Percentiles rank a stretch among this genome's conserved stretches.
phyloP scores from a whole-genome alignment of 2,329 filamentous ascomycete genomes.

The Simplicillium sp. region DNA sequence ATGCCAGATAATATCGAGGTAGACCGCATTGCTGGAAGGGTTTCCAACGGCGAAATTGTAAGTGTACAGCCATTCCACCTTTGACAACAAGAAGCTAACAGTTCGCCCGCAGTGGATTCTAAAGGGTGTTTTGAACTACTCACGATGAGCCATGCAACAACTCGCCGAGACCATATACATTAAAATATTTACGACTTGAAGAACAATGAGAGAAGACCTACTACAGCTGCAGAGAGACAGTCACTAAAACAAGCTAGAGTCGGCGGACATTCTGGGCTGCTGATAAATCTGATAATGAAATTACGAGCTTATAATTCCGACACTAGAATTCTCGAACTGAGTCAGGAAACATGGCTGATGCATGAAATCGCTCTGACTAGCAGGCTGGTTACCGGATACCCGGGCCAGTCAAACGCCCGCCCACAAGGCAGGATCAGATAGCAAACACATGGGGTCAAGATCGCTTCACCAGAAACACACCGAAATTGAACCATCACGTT shows the following conservation, averaged over 20 bases:
- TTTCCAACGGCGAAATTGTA: conserved; percentile 77
- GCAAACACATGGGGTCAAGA: too few relatives aligned
- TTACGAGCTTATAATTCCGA: not conserved
- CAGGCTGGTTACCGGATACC: too few relatives aligned
- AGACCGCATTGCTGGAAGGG: conserved; percentile 60
- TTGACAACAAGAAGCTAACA: conserved; percentile 4
- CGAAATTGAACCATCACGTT: too few relatives aligned
- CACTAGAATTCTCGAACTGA: not conserved
- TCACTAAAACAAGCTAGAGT: too few relatives aligned
- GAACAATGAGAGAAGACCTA: not conserved
- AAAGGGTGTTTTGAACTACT: conserved; percentile 40
- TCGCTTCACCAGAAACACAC: too few relatives aligned
- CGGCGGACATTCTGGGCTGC: not conserved
- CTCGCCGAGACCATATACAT: not conserved
- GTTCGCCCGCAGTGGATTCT: conserved; percentile 49
- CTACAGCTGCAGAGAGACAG: too few relatives aligned
- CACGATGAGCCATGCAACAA: conserved; percentile 9
- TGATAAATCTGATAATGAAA: not conserved
- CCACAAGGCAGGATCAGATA: too few relatives aligned
- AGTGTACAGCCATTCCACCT: conserved; percentile 13
- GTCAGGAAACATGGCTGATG: not conserved
- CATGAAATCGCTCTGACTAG: too few relatives aligned
- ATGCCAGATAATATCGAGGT: conserved; percentile 77
- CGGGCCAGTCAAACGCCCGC: too few relatives aligned
- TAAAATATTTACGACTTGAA: conserved; percentile 1